Percentiles rank a stretch among this genome's conserved stretches.
phyloP scores from a whole-genome alignment of 495 filamentous ascomycete genomes.

The Penicillium macrosclerotiorum region DNA sequence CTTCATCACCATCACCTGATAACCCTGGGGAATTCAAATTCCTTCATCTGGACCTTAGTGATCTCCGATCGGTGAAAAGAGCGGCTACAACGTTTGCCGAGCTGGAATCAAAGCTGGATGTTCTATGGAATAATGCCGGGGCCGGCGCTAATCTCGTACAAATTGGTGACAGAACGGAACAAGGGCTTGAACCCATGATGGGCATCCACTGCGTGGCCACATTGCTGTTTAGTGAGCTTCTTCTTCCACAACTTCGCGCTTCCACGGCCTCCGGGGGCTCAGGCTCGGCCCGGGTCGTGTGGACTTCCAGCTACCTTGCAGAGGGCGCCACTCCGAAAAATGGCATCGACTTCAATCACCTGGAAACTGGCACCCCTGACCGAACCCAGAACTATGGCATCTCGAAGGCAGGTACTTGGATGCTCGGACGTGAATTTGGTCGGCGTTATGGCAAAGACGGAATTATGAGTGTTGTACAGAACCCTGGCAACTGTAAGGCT shows the following conservation, averaged over 20 bases:
- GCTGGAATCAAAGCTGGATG: constrained; percentile 36
- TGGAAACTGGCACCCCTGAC: constrained; percentile 14
- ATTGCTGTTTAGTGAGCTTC: constrained; percentile 13
- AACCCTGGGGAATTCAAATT: constrained; percentile 31
- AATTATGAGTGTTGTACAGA: constrained; percentile 39
- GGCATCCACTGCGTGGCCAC: constrained; percentile 9
- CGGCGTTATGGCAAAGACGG: constrained; percentile 20
- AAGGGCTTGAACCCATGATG: constrained; percentile 11
- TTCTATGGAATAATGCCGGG: constrained; percentile 47
- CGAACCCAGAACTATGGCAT: constrained; percentile 29
- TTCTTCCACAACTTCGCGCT: constrained; percentile 8
- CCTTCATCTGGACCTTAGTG: constrained; percentile 38
- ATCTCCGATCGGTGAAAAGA: constrained; percentile 35
- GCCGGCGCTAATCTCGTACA: constrained; percentile 14
- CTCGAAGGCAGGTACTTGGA: constrained; percentile 40
- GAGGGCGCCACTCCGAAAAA: constrained; percentile 21
- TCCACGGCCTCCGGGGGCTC: too few relatives aligned
- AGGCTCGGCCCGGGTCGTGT: constrained; percentile 37
- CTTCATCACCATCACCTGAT: not conserved
- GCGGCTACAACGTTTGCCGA: constrained; percentile 26
- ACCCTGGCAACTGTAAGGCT: constrained; percentile 41
- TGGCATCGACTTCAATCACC: constrained; percentile 23
- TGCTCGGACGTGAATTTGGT: constrained; percentile 32
- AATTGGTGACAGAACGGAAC: constrained; percentile 3
- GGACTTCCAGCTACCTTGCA: constrained; percentile 22